These are phyloP conservation scores for Blastocystis sp. DNA, from an alignment of 352 stramenopile species.

Conservation along the genomic window DNA sequence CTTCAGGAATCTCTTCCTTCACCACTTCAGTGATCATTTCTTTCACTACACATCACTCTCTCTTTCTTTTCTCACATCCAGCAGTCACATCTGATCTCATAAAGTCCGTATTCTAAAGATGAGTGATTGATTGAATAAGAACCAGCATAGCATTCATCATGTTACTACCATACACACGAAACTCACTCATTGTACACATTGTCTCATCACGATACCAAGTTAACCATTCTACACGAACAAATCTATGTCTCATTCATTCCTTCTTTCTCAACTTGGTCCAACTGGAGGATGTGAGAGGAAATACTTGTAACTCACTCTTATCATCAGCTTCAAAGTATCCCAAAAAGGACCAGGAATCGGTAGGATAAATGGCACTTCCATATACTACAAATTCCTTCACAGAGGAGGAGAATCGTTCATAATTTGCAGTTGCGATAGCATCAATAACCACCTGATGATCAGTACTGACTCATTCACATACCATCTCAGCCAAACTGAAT, in stretches of 20 bases:
- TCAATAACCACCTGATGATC: conserved; percentile 24
- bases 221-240: conserved; percentile 27
- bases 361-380: conserved; percentile 31
- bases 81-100: background rate
- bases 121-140: background rate
- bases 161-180: conserved; percentile 28
- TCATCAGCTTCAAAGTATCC: conserved; percentile 35
- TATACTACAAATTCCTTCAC: conserved; percentile 21
- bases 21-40: conserved; percentile 5
- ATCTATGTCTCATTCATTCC: background rate
- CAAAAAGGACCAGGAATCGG: background rate
- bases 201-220: conserved; percentile 40
- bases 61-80: background rate
- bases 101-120: conserved; percentile 21
- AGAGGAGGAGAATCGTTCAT: conserved; percentile 50
- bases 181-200: conserved; percentile 52
- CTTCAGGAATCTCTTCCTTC: background rate
- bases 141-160: conserved; percentile 54
- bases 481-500: conserved; percentile 37
- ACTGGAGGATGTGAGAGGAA: background rate
- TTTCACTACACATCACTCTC: background rate
- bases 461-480: background rate
- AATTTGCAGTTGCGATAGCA: conserved; percentile 26
- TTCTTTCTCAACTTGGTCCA: background rate
- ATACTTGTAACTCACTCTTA: conserved; percentile 49